Base-by-base conservation (phyloP, 257 asterid genomes). In the Solanum chilense region DNA sequence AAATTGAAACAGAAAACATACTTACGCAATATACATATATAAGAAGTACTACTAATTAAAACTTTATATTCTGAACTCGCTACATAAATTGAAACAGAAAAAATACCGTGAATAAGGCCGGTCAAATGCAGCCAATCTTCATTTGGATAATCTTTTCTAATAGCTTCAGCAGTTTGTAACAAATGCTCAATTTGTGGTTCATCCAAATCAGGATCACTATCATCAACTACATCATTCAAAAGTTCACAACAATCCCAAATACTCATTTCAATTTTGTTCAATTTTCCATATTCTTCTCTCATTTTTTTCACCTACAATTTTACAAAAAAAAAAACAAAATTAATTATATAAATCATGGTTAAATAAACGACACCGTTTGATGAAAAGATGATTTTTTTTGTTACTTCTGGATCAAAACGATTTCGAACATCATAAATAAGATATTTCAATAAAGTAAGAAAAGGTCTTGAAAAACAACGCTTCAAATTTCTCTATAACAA, bases 181-280 rank as follows among this genome's bases (percentile, higher is more conserved):
- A 78, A 78, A 29, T 78, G 84, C 7, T 78, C 84, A 78, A 78
- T 78, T 78, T 78, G 84, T 27, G 84, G 84, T 78, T 78, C 84
- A 12, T 78, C 84, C 16, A 78, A 78, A 13, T 78, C 84, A 15
- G 84, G 84, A 47, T 45, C 84, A 78, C 84, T 78, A 47, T 78
- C 84, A 78, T 78, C 84, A 47, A 91, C 91, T 5, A 91, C 92
- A 11, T 88, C 89, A 85, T 91, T 91, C 14, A 91, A 84, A 13
- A 91, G 93, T 27, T 88, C 90, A 60, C 93, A 91, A 60, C 92
- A 89, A 35, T 91, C 93, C 93, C 92, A 91, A 10, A 91, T 91
- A 83, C 92, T 78, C 92, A 91, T 78, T 78, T 25, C 64, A 0
- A 45, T 29, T 45, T 78, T 78, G 66, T 78, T 29, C 16, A 78